Evolutionary conservation across 768 basidiomycete genomes (phyloP), one percentile per base, ranked within the genome.

Genomic region (Suillus plorans): DNA sequence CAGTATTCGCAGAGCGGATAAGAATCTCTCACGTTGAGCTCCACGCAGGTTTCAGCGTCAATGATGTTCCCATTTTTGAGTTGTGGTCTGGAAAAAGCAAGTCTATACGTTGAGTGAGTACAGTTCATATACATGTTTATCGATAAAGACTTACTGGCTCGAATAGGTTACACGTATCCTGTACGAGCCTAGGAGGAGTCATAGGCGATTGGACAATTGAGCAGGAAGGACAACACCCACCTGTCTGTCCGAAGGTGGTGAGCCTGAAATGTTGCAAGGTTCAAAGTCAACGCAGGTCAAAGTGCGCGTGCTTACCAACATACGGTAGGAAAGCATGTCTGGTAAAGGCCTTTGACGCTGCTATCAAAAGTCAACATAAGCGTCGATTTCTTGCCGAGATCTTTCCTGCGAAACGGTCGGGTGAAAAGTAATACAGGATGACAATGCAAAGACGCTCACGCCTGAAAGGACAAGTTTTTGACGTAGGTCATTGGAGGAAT

Each of bases 401-500:
- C 57, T 28, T 58, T 41, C 8, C 57, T 58, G 37, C 39, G 5
- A 58, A 36, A 58, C 16, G 9, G 22, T 41, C 16, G 13, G n/a
- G 56, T 57, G 28, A 22, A 57, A 57, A 14, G 7, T 4, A 5
- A 53, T 25, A 8, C 25, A 22, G 9, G 10, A 18, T 1, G 22
- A 41, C 28, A 28, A 16, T 2, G 22, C 39, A 20, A 39, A 9
- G 22, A 25, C 5, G 3, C 57, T 41, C 22, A 58, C 57, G 37
- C 18, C 57, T 58, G 57, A 5, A 58, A 58, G 25, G 22, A 22
- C 56, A 57, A 37, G 57, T 58, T 18, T 58, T 39, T 58, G 39
- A 58, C 57, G 18, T 18, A 58, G 25, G 25, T 0, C 25, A 58
- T 58, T 16, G 22, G 18, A 53, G 2, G 34, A 12, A 18, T 18